A percentile compares a stretch with the other conserved stretches of the same genome.
These are phyloP conservation scores for Podospora conica DNA, from an alignment of 495 filamentous ascomycete species.

Conservation along the genomic window DNA sequence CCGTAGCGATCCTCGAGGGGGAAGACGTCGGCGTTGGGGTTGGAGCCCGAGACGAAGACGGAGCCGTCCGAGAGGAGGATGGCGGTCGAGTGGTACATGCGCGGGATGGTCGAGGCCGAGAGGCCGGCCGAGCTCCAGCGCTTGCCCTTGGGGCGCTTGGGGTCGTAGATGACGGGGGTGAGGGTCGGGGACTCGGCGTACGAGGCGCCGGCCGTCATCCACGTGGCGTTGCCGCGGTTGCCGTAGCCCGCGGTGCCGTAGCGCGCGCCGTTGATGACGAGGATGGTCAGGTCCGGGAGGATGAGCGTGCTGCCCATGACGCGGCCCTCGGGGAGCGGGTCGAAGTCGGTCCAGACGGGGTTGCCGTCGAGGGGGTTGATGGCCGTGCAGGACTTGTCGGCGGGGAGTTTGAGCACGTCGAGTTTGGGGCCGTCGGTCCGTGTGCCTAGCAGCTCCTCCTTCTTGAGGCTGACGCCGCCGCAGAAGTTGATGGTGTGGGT, in stretches of 20 bases:
- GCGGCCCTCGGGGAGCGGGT: slow-evolving; percentile 7
- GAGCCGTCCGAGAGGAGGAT: slow-evolving; percentile 9
- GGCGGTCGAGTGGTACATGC: slow-evolving; percentile 10
- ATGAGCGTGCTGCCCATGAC: slow-evolving; percentile 8
- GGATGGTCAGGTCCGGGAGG: slow-evolving; percentile 6
- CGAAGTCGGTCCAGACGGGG: slow-evolving; percentile 7
- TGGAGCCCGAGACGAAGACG: slow-evolving; percentile 8
- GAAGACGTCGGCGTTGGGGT: slow-evolving; percentile 7
- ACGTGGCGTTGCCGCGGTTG: background rate
- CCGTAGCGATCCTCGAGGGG: slow-evolving; percentile 5
- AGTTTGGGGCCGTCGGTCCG: background rate
- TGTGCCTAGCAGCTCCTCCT: slow-evolving; percentile 5
- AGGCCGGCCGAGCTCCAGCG: slow-evolving; percentile 8
- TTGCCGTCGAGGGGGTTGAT: slow-evolving; percentile 2
- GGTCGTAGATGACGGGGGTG: slow-evolving; percentile 10
- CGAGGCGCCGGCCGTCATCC: slow-evolving; percentile 9
- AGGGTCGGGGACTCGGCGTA: slow-evolving; percentile 5
- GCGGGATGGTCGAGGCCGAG: slow-evolving; percentile 9
- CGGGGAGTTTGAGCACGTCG: slow-evolving; percentile 5
- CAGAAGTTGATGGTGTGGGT: slow-evolving; percentile 11
- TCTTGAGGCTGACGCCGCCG: slow-evolving; percentile 5
- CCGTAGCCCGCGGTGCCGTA: slow-evolving; percentile 5
- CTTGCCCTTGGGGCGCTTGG: slow-evolving; percentile 7
- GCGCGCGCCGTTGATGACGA: slow-evolving; percentile 6
- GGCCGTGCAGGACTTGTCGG: slow-evolving; percentile 5